Evolutionary conservation across 805 yeast species (phyloP), one percentile per base, ranked within the genome.

Genomic region (Monosporozyma aquatica): DNA sequence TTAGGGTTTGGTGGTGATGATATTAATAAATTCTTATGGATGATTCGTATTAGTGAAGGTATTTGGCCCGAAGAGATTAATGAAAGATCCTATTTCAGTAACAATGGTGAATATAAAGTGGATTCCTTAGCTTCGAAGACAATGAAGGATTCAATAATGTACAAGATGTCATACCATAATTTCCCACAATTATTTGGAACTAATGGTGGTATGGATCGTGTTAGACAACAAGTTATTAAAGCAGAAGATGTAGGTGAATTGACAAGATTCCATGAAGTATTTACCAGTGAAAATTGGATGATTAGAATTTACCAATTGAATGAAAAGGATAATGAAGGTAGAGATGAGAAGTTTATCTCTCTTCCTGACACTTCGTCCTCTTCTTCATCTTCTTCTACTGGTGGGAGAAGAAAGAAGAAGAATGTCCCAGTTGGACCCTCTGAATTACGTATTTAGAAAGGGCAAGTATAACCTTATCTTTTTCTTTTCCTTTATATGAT

Each of bases 61-160:
- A 86, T 92, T 46, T 92, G 99, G 99, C 99, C 98, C 1, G 97
- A 92, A n/a, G 97, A 92, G 59, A 80, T 92, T 45, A 74, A 71
- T 51, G 98, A 92, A 67, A 71, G 92, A 49, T 75, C 79, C 50
- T 92, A 69, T 67, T 92, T 89, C 73, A 83, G 89, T 18, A 76
- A 76, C 5, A 67, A 76, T 43, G 97, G 97, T 47, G 96, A 87
- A 63, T 92, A 87, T 63, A 78, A 79, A 55, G 82, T 92, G 42
- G 97, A 92, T 61, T 77, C 74, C 44, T 67, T 67, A 26, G 97
- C 97, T 13, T 68, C 96, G 2, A 69, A 76, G 22, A 73, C 95
- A 24, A 90, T 94, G 97, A 78, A 75, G 58, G 73, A 90, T 58
- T 84, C 95, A 14, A 68, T 92, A 65, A 76, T 92, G 87, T 94